phyloP scores from a whole-genome alignment of 352 stramenopile genomes.

The Aphanomyces euteiches region DNA sequence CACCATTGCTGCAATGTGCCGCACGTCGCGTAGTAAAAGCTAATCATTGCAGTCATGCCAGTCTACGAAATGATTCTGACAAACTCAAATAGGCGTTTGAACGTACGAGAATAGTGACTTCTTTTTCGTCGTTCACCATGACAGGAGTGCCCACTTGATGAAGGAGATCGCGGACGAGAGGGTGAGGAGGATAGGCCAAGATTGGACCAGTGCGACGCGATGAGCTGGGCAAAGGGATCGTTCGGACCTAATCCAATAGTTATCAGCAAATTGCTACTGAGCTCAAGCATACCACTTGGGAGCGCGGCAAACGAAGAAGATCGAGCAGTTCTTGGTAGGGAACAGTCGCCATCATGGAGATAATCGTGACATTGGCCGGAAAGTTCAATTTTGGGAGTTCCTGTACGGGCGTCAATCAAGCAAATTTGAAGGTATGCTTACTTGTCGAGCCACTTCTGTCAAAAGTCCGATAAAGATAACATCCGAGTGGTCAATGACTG shows the following conservation, averaged over 20 bases:
- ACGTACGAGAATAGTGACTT: slow-evolving; percentile 76
- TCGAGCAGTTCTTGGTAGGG: slow-evolving; percentile 75
- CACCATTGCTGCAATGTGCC: slow-evolving; percentile 80
- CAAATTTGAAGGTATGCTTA: slow-evolving; percentile 10
- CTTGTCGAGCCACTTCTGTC: slow-evolving; percentile 57
- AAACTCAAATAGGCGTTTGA: neutral
- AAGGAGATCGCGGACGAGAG: slow-evolving; percentile 62
- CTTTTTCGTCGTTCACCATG: slow-evolving; percentile 67
- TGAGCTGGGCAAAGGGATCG: slow-evolving; percentile 65
- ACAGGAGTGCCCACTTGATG: slow-evolving; percentile 76
- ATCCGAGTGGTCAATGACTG: slow-evolving; percentile 77
- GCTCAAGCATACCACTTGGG: slow-evolving; percentile 48
- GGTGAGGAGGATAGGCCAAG: slow-evolving; percentile 70
- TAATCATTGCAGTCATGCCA: slow-evolving; percentile 81
- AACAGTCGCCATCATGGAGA: slow-evolving; percentile 88
- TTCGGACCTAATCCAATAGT: slow-evolving; percentile 40
- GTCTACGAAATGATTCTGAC: slow-evolving; percentile 39
- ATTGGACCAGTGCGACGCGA: slow-evolving; percentile 76
- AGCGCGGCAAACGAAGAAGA: slow-evolving; percentile 60
- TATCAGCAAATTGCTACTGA: neutral
- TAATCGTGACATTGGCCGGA: slow-evolving; percentile 51
- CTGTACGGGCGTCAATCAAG: slow-evolving; percentile 19
- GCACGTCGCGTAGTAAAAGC: slow-evolving; percentile 84
- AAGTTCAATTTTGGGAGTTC: slow-evolving; percentile 73
- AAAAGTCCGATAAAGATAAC: slow-evolving; percentile 80